Base-by-base conservation (phyloP, 23 red algal genomes). In the Gracilariopsis chorda region DNA sequence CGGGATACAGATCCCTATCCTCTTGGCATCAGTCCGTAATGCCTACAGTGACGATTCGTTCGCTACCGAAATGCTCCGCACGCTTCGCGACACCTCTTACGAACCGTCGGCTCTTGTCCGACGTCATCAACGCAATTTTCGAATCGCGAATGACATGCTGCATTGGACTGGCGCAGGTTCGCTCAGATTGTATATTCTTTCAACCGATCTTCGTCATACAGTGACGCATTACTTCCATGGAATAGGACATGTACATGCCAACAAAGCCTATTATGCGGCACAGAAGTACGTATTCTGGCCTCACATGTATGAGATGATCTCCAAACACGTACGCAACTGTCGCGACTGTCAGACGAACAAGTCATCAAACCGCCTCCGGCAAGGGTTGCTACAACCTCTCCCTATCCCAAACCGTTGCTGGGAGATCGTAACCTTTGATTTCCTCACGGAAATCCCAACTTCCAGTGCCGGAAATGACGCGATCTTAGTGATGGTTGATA, bases 341-440 rank as follows among this genome's bases (percentile, higher is more conserved):
- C 23, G 23, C 3, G 25, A 63, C 4, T 78, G 73, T 24, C 78
- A 83, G 42, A 39, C 3, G 14, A 83, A 83, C 51, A 61, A 83
- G 48, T 9, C 39, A 53, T 8, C 8, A 0, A 17, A 0, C 25
- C 23, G 37, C 52, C 32, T 11, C 52, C 20, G 52, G 64, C n/a
- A n/a, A n/a, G n/a, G 82, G 51, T 57, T 86, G 19, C 64, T 86
- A 3, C 40, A 73, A 17, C 60, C 59, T 2, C 60, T 69, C 41
- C 42, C 34, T 19, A 48, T 72, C 5, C 82, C 61, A 13, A 51
- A 48, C 39, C 19, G 43, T 5, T 71, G 41, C 34, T 86, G 60
- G 82, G 60, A 86, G 20, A 69, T 73, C 25, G 49, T 86, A 12
- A 86, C 58, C 4, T 51, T 51, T 27, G 82, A 86, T 39, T 86